Evolutionary conservation across 305 asterid genomes (phyloP).

Genomic region (Fraxinus baroniana): DNA sequence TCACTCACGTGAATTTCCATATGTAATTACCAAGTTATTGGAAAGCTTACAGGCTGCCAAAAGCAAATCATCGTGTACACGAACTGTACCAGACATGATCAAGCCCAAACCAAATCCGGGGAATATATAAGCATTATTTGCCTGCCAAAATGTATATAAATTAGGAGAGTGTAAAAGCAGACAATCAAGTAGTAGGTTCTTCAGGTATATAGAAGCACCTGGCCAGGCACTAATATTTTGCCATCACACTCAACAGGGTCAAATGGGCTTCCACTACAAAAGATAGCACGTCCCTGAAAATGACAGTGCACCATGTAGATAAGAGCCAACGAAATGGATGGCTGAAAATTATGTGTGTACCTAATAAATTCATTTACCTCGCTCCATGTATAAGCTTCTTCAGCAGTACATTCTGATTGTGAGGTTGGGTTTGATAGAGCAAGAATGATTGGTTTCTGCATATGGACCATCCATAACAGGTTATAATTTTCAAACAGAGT

Average conservation of each 20-base stretch:
- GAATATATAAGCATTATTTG: slow-evolving; percentile 88
- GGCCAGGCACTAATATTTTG: slow-evolving; percentile 64
- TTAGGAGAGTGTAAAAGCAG: slow-evolving; percentile 2
- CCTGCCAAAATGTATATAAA: slow-evolving; percentile 36
- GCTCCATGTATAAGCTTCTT: slow-evolving; percentile 93
- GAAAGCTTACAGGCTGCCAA: slow-evolving; percentile 79
- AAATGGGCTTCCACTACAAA: slow-evolving; percentile 94
- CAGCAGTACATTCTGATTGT: slow-evolving; percentile 93
- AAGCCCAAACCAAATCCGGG: slow-evolving; percentile 94
- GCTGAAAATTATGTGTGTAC: neutral
- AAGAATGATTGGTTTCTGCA: slow-evolving; percentile 86
- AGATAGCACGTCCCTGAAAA: slow-evolving; percentile 75
- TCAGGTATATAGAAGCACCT: slow-evolving; percentile 45
- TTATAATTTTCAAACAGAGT: neutral
- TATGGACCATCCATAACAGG: neutral
- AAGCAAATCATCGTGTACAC: slow-evolving; percentile 84
- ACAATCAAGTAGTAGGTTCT: neutral
- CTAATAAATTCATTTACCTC: slow-evolving; percentile 45
- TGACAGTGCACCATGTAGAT: neutral
- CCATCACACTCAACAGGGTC: slow-evolving; percentile 72
- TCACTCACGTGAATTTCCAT: neutral
- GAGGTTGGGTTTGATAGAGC: slow-evolving; percentile 96
- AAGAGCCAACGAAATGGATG: slow-evolving; percentile 8
- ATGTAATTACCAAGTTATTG: neutral
- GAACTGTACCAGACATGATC: slow-evolving; percentile 87